Conservation (phyloP, 1,284 basidiomycete species). For the Moesziomyces globuligerus region DNA sequence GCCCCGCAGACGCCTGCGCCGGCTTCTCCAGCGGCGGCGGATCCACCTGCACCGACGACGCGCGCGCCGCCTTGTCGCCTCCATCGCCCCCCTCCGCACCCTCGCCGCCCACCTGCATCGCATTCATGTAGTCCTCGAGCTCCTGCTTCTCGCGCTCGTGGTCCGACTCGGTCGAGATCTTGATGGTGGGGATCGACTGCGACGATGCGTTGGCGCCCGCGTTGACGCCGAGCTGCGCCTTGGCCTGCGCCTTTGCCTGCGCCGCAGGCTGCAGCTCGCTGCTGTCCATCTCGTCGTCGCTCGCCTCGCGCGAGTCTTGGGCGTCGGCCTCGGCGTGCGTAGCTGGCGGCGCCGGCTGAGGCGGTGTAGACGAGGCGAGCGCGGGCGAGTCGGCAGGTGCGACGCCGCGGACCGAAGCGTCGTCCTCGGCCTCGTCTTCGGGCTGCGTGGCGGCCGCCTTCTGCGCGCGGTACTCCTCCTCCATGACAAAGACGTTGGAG, state of each 20-base stretch:
- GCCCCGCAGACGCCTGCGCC: conserved; percentile 65
- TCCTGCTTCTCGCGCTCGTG: conserved; percentile 71
- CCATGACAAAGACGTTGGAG: conserved; percentile 97
- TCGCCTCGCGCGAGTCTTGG: conserved; percentile 14
- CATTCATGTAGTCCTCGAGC: conserved; percentile 63
- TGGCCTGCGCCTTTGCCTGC: conserved; percentile 1
- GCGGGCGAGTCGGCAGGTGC: conserved; percentile 33
- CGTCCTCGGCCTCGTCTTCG: conserved; percentile 22
- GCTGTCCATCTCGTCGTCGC: conserved; percentile 37
- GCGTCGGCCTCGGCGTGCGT: conserved; percentile 10
- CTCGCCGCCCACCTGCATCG: conserved; percentile 40
- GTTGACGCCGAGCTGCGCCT: conserved; percentile 48
- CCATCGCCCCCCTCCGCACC: neutral
- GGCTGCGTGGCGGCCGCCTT: conserved; percentile 64
- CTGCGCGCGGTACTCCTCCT: conserved; percentile 89
- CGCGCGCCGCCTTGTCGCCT: conserved; percentile 1
- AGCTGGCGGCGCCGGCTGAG: conserved; percentile 19
- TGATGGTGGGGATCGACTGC: conserved; percentile 80
- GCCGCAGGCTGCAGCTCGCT: conserved; percentile 14
- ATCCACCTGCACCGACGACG: conserved; percentile 34
- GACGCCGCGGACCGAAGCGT: conserved; percentile 25
- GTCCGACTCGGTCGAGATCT: conserved; percentile 84
- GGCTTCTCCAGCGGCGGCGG: conserved; percentile 68
- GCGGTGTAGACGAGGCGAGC: conserved; percentile 34
- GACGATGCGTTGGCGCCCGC: conserved; percentile 53